Base-by-base conservation (phyloP, 2,329 filamentous ascomycete genomes). In the Fusarium nodosum region DNA sequence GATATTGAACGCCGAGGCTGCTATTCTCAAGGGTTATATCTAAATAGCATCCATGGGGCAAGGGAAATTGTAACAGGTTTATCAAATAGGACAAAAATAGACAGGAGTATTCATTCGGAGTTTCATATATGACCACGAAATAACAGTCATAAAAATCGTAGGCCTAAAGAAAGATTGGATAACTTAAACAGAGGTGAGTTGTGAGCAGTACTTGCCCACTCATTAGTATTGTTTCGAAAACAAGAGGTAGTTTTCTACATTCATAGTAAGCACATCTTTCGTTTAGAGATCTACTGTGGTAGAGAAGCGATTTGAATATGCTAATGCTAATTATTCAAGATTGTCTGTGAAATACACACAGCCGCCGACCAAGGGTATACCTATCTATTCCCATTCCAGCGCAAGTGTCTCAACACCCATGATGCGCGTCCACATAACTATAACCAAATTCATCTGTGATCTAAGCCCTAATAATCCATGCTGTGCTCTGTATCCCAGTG, bases 1-100 rank as follows among this genome's bases (percentile, higher is more conserved):
- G 33, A 97, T 98, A 81, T 81, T 98, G 74, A 98, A 98, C 76
- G 94, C 94, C 30, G 95, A 97, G 80, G 93, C 94, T 30, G 93
- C 94, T 26, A 90, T 97, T 13, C 87, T 97, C 71, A 97, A 97
- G 84, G 95, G 94, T 7, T 93, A 91, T 76, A 85, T 94, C 68
- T 94, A 84, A 79, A 53, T 13, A 30, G 28, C 20, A 44, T 8
- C 22, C 34, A 41, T 48, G 38, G 45, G 38, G 24, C 20, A 20
- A 34, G 28, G 30, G 30, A 51, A 44, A 20, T 24, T 48, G 31
- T 51, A 52, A 57, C 60, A 55, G n/a, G 33, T 56, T 48, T 50
- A 48, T 28, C 11, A 22, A 18, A 24, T 34, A 58, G 39, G 47
- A 30, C 41, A 60, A 12, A 36, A 39, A 64, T 53, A 66, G 33